Base-by-base conservation (phyloP, 2,329 filamentous ascomycete genomes). In the Geoglossum cookeanum region DNA sequence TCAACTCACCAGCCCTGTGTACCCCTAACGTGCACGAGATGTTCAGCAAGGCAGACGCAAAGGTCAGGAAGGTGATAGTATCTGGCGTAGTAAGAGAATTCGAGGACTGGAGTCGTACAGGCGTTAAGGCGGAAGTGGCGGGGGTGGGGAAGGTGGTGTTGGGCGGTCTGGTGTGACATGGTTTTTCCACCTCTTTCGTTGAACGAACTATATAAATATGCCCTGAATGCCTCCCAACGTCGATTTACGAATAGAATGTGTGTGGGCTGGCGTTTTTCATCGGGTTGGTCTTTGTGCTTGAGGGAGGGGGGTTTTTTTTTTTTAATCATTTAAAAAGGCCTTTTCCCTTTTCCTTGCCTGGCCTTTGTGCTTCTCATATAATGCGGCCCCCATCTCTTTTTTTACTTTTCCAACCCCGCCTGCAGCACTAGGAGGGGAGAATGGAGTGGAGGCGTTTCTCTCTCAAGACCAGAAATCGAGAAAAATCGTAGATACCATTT, bases 1-100 rank as follows among this genome's bases (percentile, higher is more conserved):
- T 97, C 27, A 77, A 82, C n/a, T 80, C 81, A 2, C 84, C 90
- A 0, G 79, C 84, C 30, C 78, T 85, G 55, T 92, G 87, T 65
- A 79, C 76, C 3, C 77, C 80, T 0, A 70, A 74, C 0, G 76
- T 97, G 0, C 86, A 83, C 0, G 92, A 97, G 67, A 74, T 91
- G 57, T 98, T 98, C 63, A 78, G 81, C 9, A 98, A 98, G 70
- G 87, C 87, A 0, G 92, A 98, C 70, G 78, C 83, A 4, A 83
- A 81, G 61, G 78, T 98, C 49, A 77, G 90, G 60, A 97, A 96
- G 72, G 82, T 96, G 55, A 84, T 98, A 60, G 79, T 98, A 1
- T 83, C 87, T 52, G 85, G 85, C 4, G 80, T 94, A 1, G 84
- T 96, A 53, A 83, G 89, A 63, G 92, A 98, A 66, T 96, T 97